Evolutionary conservation across 441 rosid genomes (phyloP), one percentile per base, ranked within the genome.

Genomic region (Gossypium schwendimanii): DNA sequence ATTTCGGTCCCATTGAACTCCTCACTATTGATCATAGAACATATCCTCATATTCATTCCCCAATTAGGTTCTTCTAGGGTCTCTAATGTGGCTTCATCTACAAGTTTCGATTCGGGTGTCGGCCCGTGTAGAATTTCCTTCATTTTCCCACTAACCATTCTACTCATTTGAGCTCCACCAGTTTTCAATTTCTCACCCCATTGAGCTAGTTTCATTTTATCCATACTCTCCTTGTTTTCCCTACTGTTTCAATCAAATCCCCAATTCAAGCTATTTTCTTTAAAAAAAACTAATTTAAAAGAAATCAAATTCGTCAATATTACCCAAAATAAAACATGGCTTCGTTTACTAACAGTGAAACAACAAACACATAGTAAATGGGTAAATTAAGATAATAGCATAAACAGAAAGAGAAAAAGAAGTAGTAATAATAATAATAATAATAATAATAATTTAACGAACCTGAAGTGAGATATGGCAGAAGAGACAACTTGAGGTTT

Each of bases 1-100:
- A 90, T 73, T 68, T 91, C 98, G 0, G 90, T 71, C 68, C 93
- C 86, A 17, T 71, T 89, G 61, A 91, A 83, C 86, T 83, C 88
- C 3, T 84, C 85, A 52, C 84, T 82, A 49, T 90, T 94, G 80
- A 94, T 94, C 93, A 91, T 84, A 5, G 87, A 86, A 63, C 94
- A 94, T 4, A 94, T 85, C 84, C 94, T 88, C 89, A 91, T 83
- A 82, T 89, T 91, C 96, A 91, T 60, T 63, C 96, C 94, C 97
- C 98, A 94, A 50, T 88, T 89, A 0, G 98, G 86, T 75, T 89
- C 97, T 57, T 86, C 92, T 73, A 88, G 26, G 5, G 84, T 85
- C 79, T 94, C 96, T 7, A 80, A 36, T 0, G 96, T 94, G 50
- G 97, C 97, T 72, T 94, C 97, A 57, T 94, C 97, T 1, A 91